Percentiles rank a stretch among this genome's conserved stretches.
phyloP scores from a whole-genome alignment of 495 filamentous ascomycete genomes.

The Margaritispora aquatica region DNA sequence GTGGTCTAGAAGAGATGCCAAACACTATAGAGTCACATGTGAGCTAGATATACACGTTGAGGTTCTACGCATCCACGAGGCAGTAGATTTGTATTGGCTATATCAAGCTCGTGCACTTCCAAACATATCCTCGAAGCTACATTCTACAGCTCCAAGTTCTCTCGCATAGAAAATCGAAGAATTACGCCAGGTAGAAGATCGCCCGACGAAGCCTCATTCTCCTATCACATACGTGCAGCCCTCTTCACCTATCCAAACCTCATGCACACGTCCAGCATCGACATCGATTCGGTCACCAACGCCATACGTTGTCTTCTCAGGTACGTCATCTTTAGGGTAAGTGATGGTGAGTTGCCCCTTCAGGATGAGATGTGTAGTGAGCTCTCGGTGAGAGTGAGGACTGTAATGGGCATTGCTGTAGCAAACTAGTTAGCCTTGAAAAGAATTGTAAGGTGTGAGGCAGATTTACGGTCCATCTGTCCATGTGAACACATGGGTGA shows the following conservation, averaged over 20 bases:
- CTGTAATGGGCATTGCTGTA: slow-evolving; percentile 63
- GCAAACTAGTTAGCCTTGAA: slow-evolving; percentile 14
- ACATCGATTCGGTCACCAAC: slow-evolving; percentile 71
- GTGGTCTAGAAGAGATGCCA: too few species aligned
- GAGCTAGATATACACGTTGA: too few species aligned
- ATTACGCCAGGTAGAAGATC: too few species aligned
- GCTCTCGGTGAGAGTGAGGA: slow-evolving; percentile 62
- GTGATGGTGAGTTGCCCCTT: slow-evolving; percentile 63
- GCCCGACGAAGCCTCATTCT: slow-evolving; percentile 53
- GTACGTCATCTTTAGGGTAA: slow-evolving; percentile 60
- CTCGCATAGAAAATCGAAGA: too few species aligned
- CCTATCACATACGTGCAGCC: slow-evolving; percentile 88
- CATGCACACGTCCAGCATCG: slow-evolving; percentile 62
- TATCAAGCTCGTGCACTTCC: too few species aligned
- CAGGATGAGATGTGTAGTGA: slow-evolving; percentile 75
- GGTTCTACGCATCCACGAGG: too few species aligned
- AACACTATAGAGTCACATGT: too few species aligned
- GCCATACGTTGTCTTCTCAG: slow-evolving; percentile 60
- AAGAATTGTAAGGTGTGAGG: not conserved
- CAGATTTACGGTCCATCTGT: slow-evolving; percentile 61
- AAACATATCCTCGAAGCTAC: too few species aligned
- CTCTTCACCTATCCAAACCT: slow-evolving; percentile 74
- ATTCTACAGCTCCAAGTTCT: too few species aligned
- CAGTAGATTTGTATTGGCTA: too few species aligned
- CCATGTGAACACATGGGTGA: slow-evolving; percentile 74